A percentile compares a stretch with the other conserved stretches of the same genome.
Conservation (phyloP, 2,329 filamentous ascomycete genomes). For the Aspergillus vadensis region DNA sequence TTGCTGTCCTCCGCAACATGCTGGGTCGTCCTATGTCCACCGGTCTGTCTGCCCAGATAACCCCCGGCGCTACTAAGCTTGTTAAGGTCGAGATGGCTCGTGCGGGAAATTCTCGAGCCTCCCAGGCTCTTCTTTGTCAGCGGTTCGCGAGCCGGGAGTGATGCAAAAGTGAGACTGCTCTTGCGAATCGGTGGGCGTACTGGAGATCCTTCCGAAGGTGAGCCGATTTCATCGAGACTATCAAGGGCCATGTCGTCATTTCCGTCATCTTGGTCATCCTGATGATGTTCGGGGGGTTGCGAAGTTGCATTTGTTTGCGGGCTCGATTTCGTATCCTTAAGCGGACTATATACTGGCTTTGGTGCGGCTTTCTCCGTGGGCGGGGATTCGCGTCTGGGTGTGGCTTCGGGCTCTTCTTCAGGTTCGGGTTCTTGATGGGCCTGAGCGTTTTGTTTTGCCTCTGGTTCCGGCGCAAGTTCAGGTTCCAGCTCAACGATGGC, state of each 20-base stretch:
- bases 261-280: constrained; percentile 26
- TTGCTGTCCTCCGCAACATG: constrained; percentile 45
- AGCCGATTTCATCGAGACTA: constrained; percentile 49
- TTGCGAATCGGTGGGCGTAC: constrained; percentile 75
- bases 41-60: constrained; percentile 71
- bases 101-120: constrained; percentile 67
- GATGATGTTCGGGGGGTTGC: constrained; percentile 11
- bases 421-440: neutral
- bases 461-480: neutral
- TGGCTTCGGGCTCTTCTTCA: neutral
- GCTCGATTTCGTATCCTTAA: constrained; percentile 12
- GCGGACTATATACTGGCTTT: constrained; percentile 14
- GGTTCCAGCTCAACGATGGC: neutral
- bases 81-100: constrained; percentile 72
- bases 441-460: neutral
- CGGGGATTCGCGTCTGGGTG: neutral
- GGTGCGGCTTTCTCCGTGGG: neutral
- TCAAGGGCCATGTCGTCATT: constrained; percentile 39
- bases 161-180: constrained; percentile 92
- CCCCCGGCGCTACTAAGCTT: constrained; percentile 52
- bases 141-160: constrained; percentile 86
- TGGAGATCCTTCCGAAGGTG: constrained; percentile 51
- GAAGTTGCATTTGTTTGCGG: constrained; percentile 22
- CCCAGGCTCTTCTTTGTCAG: constrained; percentile 83
- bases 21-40: constrained; percentile 53